phyloP scores from a whole-genome alignment of 768 basidiomycete species.

The Peribolospora kevripleyi region DNA sequence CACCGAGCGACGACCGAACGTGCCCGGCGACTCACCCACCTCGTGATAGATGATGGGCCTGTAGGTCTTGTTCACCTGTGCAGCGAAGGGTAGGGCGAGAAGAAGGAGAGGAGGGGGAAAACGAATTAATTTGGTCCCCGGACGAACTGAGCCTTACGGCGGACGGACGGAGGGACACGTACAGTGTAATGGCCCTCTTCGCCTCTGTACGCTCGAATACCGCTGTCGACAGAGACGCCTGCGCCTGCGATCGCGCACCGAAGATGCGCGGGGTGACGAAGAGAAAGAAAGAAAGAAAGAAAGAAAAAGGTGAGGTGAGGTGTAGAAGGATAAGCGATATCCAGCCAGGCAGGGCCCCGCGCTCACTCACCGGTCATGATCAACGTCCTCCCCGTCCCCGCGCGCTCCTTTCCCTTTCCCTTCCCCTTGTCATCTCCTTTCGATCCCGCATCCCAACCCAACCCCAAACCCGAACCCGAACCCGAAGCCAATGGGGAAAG shows the following conservation, averaged over 20 bases:
- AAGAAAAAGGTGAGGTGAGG: no score
- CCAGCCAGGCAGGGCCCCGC: no score
- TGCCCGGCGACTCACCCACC: no score
- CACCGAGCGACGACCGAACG: no score
- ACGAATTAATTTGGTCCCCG: neutral
- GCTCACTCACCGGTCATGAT: slow-evolving; percentile 10
- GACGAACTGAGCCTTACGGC: slow-evolving; percentile 8
- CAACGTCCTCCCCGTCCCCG: slow-evolving; percentile 3
- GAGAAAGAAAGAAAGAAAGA: no score
- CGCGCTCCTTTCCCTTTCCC: no score
- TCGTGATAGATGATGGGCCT: slow-evolving; percentile 7
- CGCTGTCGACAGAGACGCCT: slow-evolving; percentile 83
- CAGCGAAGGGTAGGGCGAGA: slow-evolving; percentile 34
- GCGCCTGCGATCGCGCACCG: slow-evolving; percentile 92
- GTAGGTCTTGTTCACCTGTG: slow-evolving; percentile 19
- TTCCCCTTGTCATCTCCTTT: no score
- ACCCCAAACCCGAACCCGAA: no score
- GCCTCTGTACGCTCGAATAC: slow-evolving; percentile 83
- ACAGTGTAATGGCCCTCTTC: slow-evolving; percentile 51
- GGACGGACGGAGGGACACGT: slow-evolving; percentile 22
- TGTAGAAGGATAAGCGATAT: no score
- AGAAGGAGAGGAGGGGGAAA: neutral
- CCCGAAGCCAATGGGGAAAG: no score
- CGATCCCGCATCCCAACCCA: no score
- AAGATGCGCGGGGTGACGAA: no score